A percentile compares a stretch with the other conserved stretches of the same genome.
Evolutionary conservation across 176 grass and related monocot genomes (phyloP).

Genomic region (Carex littledalei): DNA sequence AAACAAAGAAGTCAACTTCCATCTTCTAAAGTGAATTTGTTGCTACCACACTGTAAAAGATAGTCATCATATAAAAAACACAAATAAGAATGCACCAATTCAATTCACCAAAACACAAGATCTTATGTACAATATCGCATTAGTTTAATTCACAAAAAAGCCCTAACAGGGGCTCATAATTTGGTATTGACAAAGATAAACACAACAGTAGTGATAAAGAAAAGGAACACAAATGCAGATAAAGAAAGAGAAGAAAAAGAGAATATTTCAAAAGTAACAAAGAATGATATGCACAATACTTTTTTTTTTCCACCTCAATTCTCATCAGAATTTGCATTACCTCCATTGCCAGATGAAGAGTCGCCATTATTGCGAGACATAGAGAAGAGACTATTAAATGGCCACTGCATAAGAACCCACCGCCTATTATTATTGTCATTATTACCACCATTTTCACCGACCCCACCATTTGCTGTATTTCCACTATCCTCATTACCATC

Average conservation of each 20-base stretch:
- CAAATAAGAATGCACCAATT: neutral
- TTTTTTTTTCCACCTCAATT: constrained; percentile 4
- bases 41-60: neutral
- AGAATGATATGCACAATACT: constrained; percentile 1
- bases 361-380: constrained; percentile 29
- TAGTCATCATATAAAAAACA: neutral
- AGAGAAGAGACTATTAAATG: constrained; percentile 58
- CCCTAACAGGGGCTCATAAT: neutral
- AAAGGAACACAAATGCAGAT: constrained; percentile 3
- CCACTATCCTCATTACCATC: constrained; percentile 23
- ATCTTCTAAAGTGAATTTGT: neutral
- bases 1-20: neutral
- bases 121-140: constrained; percentile 4
- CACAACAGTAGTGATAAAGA: neutral
- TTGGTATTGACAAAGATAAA: neutral
- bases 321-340: constrained; percentile 14
- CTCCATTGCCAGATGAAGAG: constrained; percentile 16
- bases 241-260: neutral
- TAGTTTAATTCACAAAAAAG: neutral
- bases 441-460: neutral
- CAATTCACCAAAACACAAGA: neutral
- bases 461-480: neutral
- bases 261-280: constrained; percentile 12
- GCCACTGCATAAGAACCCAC: constrained; percentile 62
- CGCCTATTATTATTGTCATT: constrained; percentile 45